These are phyloP conservation scores for Pythium scleroteichum DNA, from an alignment of 352 stramenopile genomes.

Conservation along the genomic window DNA sequence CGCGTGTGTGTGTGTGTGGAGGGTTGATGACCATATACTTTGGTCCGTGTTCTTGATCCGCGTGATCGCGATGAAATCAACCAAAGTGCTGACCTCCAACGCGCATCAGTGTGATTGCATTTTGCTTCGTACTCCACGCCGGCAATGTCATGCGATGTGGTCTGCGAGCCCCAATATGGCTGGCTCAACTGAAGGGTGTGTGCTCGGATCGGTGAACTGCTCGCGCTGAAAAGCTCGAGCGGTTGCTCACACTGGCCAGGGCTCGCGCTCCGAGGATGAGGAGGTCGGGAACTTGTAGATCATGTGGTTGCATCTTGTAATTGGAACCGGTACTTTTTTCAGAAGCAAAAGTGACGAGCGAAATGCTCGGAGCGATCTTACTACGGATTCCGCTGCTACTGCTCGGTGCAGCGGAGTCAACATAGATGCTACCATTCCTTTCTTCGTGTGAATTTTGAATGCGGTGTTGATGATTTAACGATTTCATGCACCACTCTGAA, in stretches of 20 bases:
- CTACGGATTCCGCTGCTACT: constrained; percentile 78
- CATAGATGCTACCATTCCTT: constrained; percentile 78
- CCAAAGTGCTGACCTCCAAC: constrained; percentile 84
- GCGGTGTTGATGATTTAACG: constrained; percentile 80
- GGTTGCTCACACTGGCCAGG: constrained; percentile 10
- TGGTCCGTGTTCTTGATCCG: constrained; percentile 92
- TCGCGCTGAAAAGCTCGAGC: constrained; percentile 86
- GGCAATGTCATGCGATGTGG: constrained; percentile 75
- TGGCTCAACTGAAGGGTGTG: background rate
- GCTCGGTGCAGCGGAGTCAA: constrained; percentile 60
- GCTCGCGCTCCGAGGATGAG: constrained; percentile 8
- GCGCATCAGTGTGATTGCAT: constrained; percentile 22
- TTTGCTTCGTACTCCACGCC: constrained; percentile 88
- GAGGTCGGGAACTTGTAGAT: constrained; percentile 19
- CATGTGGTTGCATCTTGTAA: constrained; percentile 66
- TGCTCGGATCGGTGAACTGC: constrained; percentile 16
- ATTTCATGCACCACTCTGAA: constrained; percentile 90
- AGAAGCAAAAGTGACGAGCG: constrained; percentile 73
- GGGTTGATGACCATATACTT: constrained; percentile 89
- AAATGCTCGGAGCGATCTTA: constrained; percentile 65
- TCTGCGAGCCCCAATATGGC: constrained; percentile 22
- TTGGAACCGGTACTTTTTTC: constrained; percentile 87
- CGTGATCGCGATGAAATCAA: constrained; percentile 90
- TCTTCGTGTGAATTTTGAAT: constrained; percentile 27
- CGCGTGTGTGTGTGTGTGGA: constrained; percentile 29